Evolutionary conservation across 441 rosid species (phyloP).

Genomic region (Arabidopsis lyrata): DNA sequence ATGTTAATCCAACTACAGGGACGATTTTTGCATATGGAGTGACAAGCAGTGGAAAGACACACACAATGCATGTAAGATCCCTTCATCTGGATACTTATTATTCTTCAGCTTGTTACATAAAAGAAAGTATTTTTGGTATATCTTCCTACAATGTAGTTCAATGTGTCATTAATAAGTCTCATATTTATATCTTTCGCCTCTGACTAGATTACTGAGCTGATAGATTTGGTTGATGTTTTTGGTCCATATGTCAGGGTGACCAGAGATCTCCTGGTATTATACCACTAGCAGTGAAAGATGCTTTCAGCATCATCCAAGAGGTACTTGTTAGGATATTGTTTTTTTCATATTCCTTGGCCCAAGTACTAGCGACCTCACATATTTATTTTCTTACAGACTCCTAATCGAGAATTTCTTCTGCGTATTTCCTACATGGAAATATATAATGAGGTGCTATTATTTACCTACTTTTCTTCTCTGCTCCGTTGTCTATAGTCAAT

Average conservation of each 20-base stretch:
- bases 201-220: conserved; percentile 9
- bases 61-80: conserved; percentile 95
- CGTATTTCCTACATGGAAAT: conserved; percentile 98
- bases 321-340: conserved; percentile 53
- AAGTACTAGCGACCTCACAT: conserved; percentile 41
- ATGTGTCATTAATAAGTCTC: background rate
- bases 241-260: conserved; percentile 85
- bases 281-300: conserved; percentile 97
- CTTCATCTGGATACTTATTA: conserved; percentile 33
- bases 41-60: conserved; percentile 99
- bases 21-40: conserved; percentile 99
- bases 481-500: conserved; percentile 22
- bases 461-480: conserved; percentile 22
- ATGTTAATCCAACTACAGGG: conserved; percentile 60
- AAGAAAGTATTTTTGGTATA: background rate
- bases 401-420: conserved; percentile 92
- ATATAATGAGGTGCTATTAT: conserved; percentile 85
- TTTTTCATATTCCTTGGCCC: conserved; percentile 37
- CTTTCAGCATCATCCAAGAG: conserved; percentile 98
- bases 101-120: conserved; percentile 7
- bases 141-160: conserved; percentile 11
- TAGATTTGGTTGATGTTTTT: conserved; percentile 39
- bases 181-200: background rate
- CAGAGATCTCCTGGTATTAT: conserved; percentile 99
- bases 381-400: conserved; percentile 66